These are phyloP conservation scores for Barbarea vulgaris DNA, from an alignment of 345 rosid genomes.

Conservation along the genomic window DNA sequence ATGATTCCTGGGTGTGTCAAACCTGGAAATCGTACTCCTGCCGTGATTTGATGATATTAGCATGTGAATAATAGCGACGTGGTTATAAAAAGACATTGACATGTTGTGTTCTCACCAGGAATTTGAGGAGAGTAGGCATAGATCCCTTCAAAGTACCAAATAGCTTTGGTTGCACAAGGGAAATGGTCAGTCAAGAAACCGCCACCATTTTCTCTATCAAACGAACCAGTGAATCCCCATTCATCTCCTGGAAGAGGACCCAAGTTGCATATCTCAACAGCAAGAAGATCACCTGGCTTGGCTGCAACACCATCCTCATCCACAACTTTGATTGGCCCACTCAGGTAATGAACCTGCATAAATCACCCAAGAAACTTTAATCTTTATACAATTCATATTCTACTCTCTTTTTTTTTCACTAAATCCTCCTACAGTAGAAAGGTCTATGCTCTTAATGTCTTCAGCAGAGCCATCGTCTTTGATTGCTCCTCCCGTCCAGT, in stretches of 20 bases:
- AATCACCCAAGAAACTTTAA: constrained; percentile 3
- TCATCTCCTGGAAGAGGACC: constrained; percentile 91
- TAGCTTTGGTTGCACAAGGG: constrained; percentile 87
- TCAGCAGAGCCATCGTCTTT: constrained; percentile 64
- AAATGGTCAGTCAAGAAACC: constrained; percentile 91
- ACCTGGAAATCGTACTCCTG: constrained; percentile 84
- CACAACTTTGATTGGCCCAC: constrained; percentile 72
- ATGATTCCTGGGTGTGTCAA: constrained; percentile 85
- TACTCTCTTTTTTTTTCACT: neutral
- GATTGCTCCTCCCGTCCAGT: constrained; percentile 72
- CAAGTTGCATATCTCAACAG: constrained; percentile 79
- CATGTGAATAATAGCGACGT: neutral
- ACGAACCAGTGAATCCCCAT: constrained; percentile 83
- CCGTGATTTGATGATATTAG: neutral
- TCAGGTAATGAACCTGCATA: constrained; percentile 70
- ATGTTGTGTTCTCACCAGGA: constrained; percentile 51
- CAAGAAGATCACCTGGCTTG: constrained; percentile 78
- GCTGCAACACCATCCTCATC: constrained; percentile 73
- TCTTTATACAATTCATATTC: neutral
- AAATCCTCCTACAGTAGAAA: constrained; percentile 49
- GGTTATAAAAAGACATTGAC: neutral
- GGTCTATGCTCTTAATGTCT: constrained; percentile 59
- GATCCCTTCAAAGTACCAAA: constrained; percentile 95
- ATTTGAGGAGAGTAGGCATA: constrained; percentile 88
- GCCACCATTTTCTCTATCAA: constrained; percentile 90